Base-by-base conservation (phyloP, 768 basidiomycete species). In the Rhizopogon vesiculosus region DNA sequence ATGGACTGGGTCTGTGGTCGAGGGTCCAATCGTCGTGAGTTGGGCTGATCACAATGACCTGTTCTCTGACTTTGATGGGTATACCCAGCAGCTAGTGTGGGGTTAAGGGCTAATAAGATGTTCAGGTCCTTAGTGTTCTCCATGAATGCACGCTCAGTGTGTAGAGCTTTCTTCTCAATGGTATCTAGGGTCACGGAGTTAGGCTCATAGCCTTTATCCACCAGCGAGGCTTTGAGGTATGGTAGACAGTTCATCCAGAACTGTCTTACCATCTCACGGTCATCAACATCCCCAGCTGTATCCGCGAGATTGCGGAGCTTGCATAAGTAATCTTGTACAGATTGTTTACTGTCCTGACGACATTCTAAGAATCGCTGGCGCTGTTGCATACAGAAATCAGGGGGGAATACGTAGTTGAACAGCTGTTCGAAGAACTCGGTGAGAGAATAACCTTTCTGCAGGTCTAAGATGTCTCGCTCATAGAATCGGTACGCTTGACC, bases 321-420 rank as follows among this genome's bases (percentile, higher is more conserved):
- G 1, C 43, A 40, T 2, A 56, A 28, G 42, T 56, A 61, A 2
- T 59, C 60, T 12, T 46, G 53, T 7, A 63, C 58, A 1, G 57
- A 16, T 15, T 39, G 41, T 3, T 49, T 33, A 7, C 31, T 9
- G 4, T 57, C 55, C 35, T 63, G 62, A 3, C 15, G n/a, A n/a
- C 54, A 61, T 3, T 4, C 40, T 2, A 58, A 40, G 42, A 63
- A 61, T 55, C 58, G 51, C 16, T 56, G 44, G 1, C 50, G 57
- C 35, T 61, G 60, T 15, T 59, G 52, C 50, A 56, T 59, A 0
- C 53, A 40, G 53, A 61, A 63, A 40, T 63, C 62, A 0, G 54
- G 52, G 0, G 59, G 62, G 51, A 63, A 63, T 7, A 56, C 35
- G 22, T 57, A 42, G 28, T 63, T 49, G 19, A 61, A 63, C 1